These are phyloP conservation scores for Lentinula edodes DNA, from an alignment of 768 basidiomycete genomes.

Conservation along the genomic window DNA sequence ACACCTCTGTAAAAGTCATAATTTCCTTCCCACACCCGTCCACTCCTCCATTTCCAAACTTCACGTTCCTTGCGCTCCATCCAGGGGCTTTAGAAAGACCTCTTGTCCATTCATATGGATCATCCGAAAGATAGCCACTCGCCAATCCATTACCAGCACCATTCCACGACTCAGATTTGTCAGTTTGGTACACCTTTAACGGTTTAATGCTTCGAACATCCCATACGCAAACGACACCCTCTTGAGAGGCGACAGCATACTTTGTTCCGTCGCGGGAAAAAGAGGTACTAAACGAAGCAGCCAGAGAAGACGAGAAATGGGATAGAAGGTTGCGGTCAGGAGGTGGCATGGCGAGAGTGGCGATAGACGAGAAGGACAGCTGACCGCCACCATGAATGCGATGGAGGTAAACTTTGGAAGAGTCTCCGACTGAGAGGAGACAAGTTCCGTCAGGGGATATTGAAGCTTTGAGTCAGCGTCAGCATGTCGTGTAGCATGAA, in stretches of 20 bases:
- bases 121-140: slow-evolving; percentile 45
- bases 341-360: slow-evolving; percentile 63
- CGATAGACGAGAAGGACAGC: slow-evolving; percentile 60
- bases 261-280: slow-evolving; percentile 73
- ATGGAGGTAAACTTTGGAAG: slow-evolving; percentile 79
- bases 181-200: slow-evolving; percentile 62
- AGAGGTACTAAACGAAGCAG: slow-evolving; percentile 76
- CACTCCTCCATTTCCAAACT: slow-evolving; percentile 66
- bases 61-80: slow-evolving; percentile 83
- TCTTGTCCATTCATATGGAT: slow-evolving; percentile 65
- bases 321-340: slow-evolving; percentile 34
- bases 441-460: slow-evolving; percentile 86
- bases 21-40: slow-evolving; percentile 58
- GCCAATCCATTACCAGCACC: slow-evolving; percentile 1
- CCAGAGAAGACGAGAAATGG: slow-evolving; percentile 38
- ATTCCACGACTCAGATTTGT: slow-evolving; percentile 23
- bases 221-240: slow-evolving; percentile 77
- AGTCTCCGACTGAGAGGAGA: slow-evolving; percentile 88
- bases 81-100: slow-evolving; percentile 57
- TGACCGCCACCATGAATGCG: slow-evolving; percentile 61
- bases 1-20: slow-evolving; percentile 87
- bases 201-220: slow-evolving; percentile 73
- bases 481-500: slow-evolving; percentile 8
- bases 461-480: slow-evolving; percentile 49
- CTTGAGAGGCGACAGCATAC: slow-evolving; percentile 81